phyloP scores from a whole-genome alignment of 1,139 yeast species.

The Saccharomyces hybrid region DNA sequence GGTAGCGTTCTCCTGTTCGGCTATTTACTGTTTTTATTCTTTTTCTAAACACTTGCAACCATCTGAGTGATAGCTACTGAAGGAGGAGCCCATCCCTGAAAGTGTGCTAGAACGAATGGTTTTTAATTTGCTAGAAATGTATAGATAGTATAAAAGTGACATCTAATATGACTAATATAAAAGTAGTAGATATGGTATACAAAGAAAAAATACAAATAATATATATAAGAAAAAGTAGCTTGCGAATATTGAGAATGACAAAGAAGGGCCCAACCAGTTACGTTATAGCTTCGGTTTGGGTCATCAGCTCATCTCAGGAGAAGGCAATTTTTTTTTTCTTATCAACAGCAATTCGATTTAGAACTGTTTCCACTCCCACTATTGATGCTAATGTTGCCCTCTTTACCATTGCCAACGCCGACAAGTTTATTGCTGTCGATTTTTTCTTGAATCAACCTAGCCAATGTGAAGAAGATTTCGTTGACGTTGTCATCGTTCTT shows the following conservation, averaged over 20 bases:
- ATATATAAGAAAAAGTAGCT: not conserved
- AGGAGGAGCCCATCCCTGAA: not conserved
- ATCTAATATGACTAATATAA: not conserved
- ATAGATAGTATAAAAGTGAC: not conserved
- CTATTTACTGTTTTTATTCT: not conserved
- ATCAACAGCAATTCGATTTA: slow-evolving; percentile 26
- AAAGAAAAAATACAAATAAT: not conserved
- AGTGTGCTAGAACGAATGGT: not conserved
- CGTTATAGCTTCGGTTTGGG: not conserved
- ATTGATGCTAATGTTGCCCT: slow-evolving; percentile 32
- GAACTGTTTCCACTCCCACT: slow-evolving; percentile 16
- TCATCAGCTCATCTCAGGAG: not conserved
- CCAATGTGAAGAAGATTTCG: slow-evolving; percentile 82
- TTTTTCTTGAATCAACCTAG: slow-evolving; percentile 79
- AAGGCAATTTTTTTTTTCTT: not conserved
- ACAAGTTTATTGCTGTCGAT: slow-evolving; percentile 38
- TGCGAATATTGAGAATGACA: not conserved
- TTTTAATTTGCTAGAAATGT: not conserved
- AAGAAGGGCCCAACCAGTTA: not conserved
- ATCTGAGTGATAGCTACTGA: not conserved
- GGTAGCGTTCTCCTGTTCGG: not conserved
- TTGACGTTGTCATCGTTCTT: slow-evolving; percentile 89
- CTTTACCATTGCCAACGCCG: slow-evolving; percentile 20
- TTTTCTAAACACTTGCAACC: not conserved
- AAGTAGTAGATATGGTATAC: not conserved